Evolutionary conservation across 2,329 filamentous ascomycete genomes (phyloP), one percentile per base, ranked within the genome.

Genomic region (Arthrobotrys conoides): DNA sequence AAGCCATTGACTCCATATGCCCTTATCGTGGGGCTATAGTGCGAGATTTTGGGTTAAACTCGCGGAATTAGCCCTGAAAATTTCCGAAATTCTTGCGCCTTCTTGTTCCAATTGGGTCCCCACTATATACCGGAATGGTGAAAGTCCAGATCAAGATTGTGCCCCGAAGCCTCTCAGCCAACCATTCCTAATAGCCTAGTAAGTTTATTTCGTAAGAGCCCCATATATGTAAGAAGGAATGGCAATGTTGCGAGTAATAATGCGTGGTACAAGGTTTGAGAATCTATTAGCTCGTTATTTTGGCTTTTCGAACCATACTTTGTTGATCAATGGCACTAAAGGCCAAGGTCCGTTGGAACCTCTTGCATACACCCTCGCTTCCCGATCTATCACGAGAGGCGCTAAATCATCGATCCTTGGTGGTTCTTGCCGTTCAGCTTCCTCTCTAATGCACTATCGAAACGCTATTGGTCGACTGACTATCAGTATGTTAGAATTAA

Each of bases 21-120:
- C 68, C 75, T 78, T 72, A 72, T 78, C 68, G 49, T 44, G n/a
- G 36, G 22, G 20, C 63, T 12, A 44, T 57, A 55, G 16, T 44
- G 18, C 33, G 33, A 59, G 18, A 59, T 20, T 64, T 67, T 49
- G 51, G 61, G 30, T 68, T 72, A 61, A 72, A 41, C 30, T 48
- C 20, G 55, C 61, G 64, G 75, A 65, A 68, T 41, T 72, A 72
- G 68, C 46, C 66, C 48, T 46, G 38, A 67, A 68, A 72, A 67
- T 69, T 78, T 55, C 73, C 75, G 75, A 78, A 63, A 65, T 36
- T 53, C 66, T 72, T 71, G 53, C 68, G 51, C 46, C 63, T 71
- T 67, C 63, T 38, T 55, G 53, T 46, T 72, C 55, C 57, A 71
- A 78, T 78, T 78, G 75, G 75, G 24, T 51, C 18, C 20, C n/a